These are phyloP conservation scores for Hypoxylon sp. DNA, from an alignment of 2,329 filamentous ascomycete genomes.

Conservation along the genomic window DNA sequence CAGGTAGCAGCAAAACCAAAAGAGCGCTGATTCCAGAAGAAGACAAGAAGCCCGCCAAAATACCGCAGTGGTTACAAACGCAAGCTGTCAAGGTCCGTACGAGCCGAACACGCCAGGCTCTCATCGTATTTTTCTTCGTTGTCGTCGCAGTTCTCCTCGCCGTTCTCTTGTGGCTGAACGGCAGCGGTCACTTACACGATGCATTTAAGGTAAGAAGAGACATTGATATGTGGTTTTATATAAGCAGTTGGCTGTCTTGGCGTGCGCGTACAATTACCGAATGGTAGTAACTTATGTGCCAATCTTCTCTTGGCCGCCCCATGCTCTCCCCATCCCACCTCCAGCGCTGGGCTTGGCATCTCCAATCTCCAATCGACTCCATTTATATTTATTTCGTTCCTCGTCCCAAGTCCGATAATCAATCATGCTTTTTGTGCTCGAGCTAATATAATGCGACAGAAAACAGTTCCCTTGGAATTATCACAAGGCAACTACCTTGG, in stretches of 20 bases:
- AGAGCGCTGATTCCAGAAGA: conserved; percentile 22
- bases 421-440: background rate
- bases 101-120: conserved; percentile 39
- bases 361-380: conserved; percentile 25
- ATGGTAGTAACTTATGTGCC: conserved; percentile 20
- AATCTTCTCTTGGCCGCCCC: conserved; percentile 16
- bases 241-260: conserved; percentile 33
- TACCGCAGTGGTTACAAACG: conserved; percentile 22
- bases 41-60: conserved; percentile 21
- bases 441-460: conserved; percentile 47
- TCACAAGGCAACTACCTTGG: conserved; percentile 59
- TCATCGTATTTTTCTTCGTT: conserved; percentile 31
- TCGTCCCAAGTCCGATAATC: conserved; percentile 2
- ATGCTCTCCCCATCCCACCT: conserved; percentile 2
- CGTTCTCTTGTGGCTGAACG: conserved; percentile 32
- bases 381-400: background rate
- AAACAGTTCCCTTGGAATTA: conserved; percentile 51
- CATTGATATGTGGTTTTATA: conserved; percentile 13
- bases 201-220: conserved; percentile 35
- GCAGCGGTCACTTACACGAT: conserved; percentile 31
- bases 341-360: conserved; percentile 37
- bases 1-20: conserved; percentile 16
- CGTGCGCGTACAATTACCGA: conserved; percentile 27
- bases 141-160: conserved; percentile 24
- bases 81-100: conserved; percentile 24